Conservation (phyloP, 1,284 basidiomycete species). For the Bondarzewia mesenterica region DNA sequence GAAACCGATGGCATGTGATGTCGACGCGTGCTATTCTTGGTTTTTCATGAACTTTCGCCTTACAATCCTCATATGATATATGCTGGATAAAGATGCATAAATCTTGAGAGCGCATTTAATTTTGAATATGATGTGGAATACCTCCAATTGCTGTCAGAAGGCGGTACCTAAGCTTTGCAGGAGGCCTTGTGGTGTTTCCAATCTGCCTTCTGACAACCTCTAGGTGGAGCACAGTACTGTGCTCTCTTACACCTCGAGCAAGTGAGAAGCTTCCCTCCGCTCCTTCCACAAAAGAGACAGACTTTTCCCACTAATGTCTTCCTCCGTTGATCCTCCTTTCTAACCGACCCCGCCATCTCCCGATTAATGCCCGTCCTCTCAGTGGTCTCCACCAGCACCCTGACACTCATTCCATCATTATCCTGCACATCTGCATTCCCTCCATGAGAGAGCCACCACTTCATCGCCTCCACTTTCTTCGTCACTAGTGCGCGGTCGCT, state of each 20-base stretch:
- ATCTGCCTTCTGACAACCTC: not conserved
- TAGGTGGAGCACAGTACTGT: not conserved
- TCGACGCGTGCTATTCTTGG: too few relatives aligned
- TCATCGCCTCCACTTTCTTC: not conserved
- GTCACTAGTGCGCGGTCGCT: not conserved
- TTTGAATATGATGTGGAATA: too few relatives aligned
- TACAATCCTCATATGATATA: too few relatives aligned
- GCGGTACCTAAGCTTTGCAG: not conserved
- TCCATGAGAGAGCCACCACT: not conserved
- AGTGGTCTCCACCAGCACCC: not conserved
- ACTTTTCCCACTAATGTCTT: not conserved
- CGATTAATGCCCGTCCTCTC: not conserved
- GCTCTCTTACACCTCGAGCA: not conserved
- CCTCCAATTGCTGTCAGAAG: too few relatives aligned
- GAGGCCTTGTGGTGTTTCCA: not conserved
- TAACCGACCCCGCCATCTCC: not conserved
- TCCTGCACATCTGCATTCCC: not conserved
- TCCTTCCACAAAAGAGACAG: not conserved
- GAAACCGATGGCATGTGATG: too few relatives aligned
- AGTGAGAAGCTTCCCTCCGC: not conserved
- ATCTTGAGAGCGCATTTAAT: too few relatives aligned
- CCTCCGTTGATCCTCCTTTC: not conserved
- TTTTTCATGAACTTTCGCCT: too few relatives aligned
- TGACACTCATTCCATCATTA: not conserved
- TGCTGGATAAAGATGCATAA: too few relatives aligned